These are phyloP conservation scores for Saccharomyces hybrid DNA, from an alignment of 1,139 yeast genomes.

Conservation along the genomic window DNA sequence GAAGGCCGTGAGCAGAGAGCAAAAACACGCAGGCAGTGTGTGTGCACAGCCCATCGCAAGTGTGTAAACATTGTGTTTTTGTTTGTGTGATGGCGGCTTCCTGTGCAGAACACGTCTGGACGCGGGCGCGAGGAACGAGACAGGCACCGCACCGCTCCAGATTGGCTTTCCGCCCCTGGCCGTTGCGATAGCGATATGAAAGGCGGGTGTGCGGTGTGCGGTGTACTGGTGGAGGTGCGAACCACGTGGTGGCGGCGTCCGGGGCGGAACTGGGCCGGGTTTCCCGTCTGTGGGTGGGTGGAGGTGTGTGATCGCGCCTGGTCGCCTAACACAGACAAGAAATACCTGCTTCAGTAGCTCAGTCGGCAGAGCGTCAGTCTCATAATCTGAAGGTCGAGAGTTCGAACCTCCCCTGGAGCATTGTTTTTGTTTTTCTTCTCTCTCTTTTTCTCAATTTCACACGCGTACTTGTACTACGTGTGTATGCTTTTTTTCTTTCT, in stretches of 20 bases:
- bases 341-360: constrained; percentile 35
- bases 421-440: constrained; percentile 17
- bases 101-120: background rate
- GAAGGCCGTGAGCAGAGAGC: background rate
- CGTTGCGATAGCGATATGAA: constrained; percentile 1
- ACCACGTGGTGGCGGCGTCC: too few species aligned
- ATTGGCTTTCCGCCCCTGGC: background rate
- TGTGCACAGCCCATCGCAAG: background rate
- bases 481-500: background rate
- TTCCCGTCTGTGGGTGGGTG: too few species aligned
- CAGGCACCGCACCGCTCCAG: background rate
- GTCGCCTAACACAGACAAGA: background rate
- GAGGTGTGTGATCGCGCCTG: too few species aligned
- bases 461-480: too few species aligned
- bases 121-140: constrained; percentile 1
- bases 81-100: background rate
- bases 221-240: too few species aligned
- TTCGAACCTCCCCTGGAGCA: constrained; percentile 54
- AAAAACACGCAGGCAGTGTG: background rate
- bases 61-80: background rate
- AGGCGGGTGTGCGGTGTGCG: background rate
- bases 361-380: constrained; percentile 41
- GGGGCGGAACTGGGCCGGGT: too few species aligned
- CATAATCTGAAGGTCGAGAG: constrained; percentile 43
- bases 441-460: background rate